phyloP scores from a whole-genome alignment of 441 rosid species.

The Mallotus repandus region DNA sequence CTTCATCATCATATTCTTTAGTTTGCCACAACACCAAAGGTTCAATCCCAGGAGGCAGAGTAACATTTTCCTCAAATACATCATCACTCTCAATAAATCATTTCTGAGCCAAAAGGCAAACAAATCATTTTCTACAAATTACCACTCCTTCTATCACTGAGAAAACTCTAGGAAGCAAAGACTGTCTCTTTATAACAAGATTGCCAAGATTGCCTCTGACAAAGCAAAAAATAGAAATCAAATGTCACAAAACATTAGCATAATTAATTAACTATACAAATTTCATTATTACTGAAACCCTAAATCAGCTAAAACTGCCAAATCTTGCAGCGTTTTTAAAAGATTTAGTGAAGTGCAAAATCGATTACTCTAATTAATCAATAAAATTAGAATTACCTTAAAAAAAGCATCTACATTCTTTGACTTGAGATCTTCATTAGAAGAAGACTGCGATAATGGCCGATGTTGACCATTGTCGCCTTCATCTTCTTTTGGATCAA shows the following conservation, averaged over 20 bases:
- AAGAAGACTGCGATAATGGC: constrained; percentile 12
- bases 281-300: neutral
- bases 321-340: no score
- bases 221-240: neutral
- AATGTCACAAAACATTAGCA: neutral
- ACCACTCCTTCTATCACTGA: constrained; percentile 86
- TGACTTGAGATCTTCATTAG: constrained; percentile 67
- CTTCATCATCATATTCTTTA: constrained; percentile 51
- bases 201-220: constrained; percentile 85
- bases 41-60: constrained; percentile 79
- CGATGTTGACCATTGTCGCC: constrained; percentile 20
- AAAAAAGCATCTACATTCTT: constrained; percentile 82
- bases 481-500: constrained; percentile 24
- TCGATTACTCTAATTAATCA: neutral
- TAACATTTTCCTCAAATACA: constrained; percentile 57
- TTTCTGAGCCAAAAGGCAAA: constrained; percentile 83
- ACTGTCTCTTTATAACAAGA: constrained; percentile 76
- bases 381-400: constrained; percentile 42
- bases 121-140: constrained; percentile 90
- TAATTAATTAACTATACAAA: no score
- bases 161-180: constrained; percentile 82
- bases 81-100: constrained; percentile 62
- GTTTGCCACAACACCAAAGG: constrained; percentile 89
- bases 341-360: neutral
- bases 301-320: neutral